Base-by-base conservation (phyloP, 441 rosid genomes). In the Pelargonium myrrhifolium region DNA sequence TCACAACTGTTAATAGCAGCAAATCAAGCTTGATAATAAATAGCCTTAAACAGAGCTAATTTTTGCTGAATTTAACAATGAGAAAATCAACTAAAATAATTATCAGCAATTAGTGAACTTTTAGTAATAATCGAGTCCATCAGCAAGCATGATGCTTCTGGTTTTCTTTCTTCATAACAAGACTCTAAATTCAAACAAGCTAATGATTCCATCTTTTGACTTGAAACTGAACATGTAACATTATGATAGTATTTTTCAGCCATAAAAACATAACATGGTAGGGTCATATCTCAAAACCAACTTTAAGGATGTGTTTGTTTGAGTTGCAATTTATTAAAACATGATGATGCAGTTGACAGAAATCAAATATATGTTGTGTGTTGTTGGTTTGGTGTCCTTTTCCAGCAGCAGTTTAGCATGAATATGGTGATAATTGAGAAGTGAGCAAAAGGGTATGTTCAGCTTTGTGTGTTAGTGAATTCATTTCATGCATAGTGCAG, bases 191-290 rank as follows among this genome's bases (percentile, higher is more conserved):
- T 72, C 62, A 66, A 26, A 62, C 63, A 45, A 15, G 10, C 9
- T 49, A 72, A 31, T 21, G 49, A 47, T 51, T 40, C 53, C 42
- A 35, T 35, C 15, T 62, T 71, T 67, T 62, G 75, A 72, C 66
- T 67, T 72, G 53, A 49, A 14, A 49, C 39, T 37, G 26, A 37
- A 24, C 71, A 45, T 21, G 66, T 10, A 66, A 60, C 14, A 67
- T 63, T 62, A 72, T 72, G 28, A 62, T 24, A 39, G 9, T 49
- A 65, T 26, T 65, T n/a, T 58, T 43, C 37, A 28, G 53, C 17
- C 15, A 45, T 55, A 17, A 7, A 56, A 42, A 21, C 5, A 7
- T 61, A 69, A 67, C 67, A 62, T 72, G 75, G 75, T 72, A 66
- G 75, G 75, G 6, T 69, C 64, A 15, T 20, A 47, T 22, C 22